These are phyloP conservation scores for Aspergillus vadensis DNA, from an alignment of 2,329 filamentous ascomycete species.

Conservation along the genomic window DNA sequence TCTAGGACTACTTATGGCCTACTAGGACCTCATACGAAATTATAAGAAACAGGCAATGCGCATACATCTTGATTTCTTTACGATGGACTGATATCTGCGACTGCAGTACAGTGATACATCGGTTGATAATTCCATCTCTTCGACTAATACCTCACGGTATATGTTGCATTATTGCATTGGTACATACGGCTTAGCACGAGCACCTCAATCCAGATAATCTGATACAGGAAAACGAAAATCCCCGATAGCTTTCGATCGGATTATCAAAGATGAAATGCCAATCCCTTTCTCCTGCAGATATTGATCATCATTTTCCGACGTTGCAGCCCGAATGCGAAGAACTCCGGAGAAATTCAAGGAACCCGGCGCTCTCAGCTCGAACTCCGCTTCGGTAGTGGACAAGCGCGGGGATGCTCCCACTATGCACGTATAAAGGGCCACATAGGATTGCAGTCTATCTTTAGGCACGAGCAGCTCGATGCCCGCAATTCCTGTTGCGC, in stretches of 20 bases:
- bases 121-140: neutral
- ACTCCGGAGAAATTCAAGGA: neutral
- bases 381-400: neutral
- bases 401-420: constrained; percentile 6
- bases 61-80: no score
- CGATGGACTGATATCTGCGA: no score
- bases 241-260: constrained; percentile 4
- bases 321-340: constrained; percentile 8
- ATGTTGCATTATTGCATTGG: neutral
- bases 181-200: neutral
- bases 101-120: neutral
- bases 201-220: constrained; percentile 12
- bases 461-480: constrained; percentile 15
- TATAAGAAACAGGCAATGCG: no score
- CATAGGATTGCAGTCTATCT: constrained; percentile 1
- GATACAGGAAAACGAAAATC: constrained; percentile 11
- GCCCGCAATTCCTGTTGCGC: constrained; percentile 10
- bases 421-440: constrained; percentile 10
- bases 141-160: neutral
- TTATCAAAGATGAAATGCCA: constrained; percentile 10
- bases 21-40: no score
- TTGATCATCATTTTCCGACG: constrained; percentile 9
- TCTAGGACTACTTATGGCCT: no score
- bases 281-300: constrained; percentile 14
- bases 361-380: constrained; percentile 11